A percentile compares a stretch with the other conserved stretches of the same genome.
Conservation (phyloP, 164 flowering plant species). For the Hamamelis virginiana region DNA sequence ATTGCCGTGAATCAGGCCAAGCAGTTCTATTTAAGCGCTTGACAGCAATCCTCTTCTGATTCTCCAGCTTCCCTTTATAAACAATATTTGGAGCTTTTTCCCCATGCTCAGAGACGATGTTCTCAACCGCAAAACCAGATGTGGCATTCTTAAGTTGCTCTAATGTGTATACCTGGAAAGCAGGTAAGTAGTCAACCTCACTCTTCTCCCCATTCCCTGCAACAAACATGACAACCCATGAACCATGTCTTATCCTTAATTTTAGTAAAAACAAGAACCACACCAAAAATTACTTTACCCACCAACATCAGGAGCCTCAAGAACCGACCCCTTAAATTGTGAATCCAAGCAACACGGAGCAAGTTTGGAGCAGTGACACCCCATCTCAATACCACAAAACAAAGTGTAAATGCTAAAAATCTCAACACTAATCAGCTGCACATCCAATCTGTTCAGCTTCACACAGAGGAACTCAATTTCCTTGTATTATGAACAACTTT, state of each 20-base stretch:
- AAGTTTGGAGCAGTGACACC: constrained; percentile 41
- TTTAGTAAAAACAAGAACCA: background rate
- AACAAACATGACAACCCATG: constrained; percentile 4
- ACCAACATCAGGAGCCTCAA: constrained; percentile 45
- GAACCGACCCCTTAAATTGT: constrained; percentile 32
- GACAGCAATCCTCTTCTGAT: constrained; percentile 52
- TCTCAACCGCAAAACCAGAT: constrained; percentile 59
- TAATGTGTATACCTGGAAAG: constrained; percentile 43
- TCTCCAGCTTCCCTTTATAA: constrained; percentile 59
- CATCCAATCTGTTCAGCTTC: background rate
- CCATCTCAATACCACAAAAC: constrained; percentile 29
- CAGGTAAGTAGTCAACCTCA: constrained; percentile 28
- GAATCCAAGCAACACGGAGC: constrained; percentile 38
- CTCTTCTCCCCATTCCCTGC: constrained; percentile 35
- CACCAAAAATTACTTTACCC: constrained; percentile 4
- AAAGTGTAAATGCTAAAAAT: background rate
- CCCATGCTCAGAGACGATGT: constrained; percentile 64
- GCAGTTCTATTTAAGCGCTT: constrained; percentile 54
- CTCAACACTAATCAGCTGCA: background rate
- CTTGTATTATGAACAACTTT: background rate
- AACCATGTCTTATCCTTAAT: background rate
- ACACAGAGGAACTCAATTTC: too few species aligned
- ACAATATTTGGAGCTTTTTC: constrained; percentile 64
- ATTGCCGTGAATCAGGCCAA: constrained; percentile 61
- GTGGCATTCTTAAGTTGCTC: constrained; percentile 57